A percentile compares a stretch with the other conserved stretches of the same genome.
phyloP scores from a whole-genome alignment of 176 grass and related monocot species.

The Luzula sylvatica region DNA sequence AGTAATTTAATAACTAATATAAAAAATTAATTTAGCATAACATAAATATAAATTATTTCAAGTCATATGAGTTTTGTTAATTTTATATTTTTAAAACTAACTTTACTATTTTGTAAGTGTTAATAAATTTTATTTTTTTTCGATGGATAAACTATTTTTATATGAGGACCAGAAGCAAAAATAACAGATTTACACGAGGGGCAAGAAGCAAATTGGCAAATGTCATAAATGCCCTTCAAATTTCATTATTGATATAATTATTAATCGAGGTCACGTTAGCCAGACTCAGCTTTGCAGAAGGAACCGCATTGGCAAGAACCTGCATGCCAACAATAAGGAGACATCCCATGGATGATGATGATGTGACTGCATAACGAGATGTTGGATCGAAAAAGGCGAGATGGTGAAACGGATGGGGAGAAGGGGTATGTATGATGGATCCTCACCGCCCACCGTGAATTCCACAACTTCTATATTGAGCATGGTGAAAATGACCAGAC shows the following conservation, averaged over 20 bases:
- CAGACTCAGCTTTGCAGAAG: conserved; percentile 83
- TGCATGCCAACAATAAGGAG: conserved; percentile 81
- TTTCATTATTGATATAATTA: conserved; percentile 67
- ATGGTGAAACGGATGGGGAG: conserved; percentile 79
- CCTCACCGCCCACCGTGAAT: conserved; percentile 82
- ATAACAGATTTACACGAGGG: no score
- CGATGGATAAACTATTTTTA: no score
- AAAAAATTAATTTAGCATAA: no score
- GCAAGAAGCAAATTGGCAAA: no score
- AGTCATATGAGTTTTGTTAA: no score
- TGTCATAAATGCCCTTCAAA: no score
- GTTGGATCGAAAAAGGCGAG: conserved; percentile 40
- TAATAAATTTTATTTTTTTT: no score
- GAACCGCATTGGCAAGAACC: conserved; percentile 71
- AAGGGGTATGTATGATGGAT: conserved; percentile 80
- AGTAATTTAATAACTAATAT: no score
- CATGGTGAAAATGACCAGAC: conserved; percentile 64
- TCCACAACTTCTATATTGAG: conserved; percentile 82
- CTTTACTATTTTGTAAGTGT: no score
- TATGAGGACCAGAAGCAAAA: no score
- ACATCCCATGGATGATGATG: conserved; percentile 27
- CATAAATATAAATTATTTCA: no score
- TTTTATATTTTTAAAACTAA: no score
- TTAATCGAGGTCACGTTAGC: conserved; percentile 82
- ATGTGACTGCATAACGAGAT: conserved; percentile 17